phyloP scores from a whole-genome alignment of 805 yeast genomes.

The Candida montana region DNA sequence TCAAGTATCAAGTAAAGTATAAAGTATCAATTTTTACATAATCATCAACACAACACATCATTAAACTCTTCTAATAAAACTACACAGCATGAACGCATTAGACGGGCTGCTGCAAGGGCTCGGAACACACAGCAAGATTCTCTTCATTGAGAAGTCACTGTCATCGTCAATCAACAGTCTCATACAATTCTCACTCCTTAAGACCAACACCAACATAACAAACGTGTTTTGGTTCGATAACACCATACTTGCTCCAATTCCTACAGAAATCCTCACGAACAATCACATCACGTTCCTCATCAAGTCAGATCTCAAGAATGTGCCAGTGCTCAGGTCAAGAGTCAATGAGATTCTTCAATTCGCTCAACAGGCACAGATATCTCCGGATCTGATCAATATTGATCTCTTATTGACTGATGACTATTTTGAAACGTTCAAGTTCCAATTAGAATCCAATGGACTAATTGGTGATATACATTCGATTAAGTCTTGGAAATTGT shows the following conservation, averaged over 20 bases:
- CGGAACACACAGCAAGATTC: slow-evolving; percentile 29
- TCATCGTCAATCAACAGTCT: slow-evolving; percentile 47
- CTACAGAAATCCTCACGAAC: slow-evolving; percentile 3
- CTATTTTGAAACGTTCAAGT: slow-evolving; percentile 30
- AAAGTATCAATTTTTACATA: neutral
- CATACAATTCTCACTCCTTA: slow-evolving; percentile 50
- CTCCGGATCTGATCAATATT: slow-evolving; percentile 11
- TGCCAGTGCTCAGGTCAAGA: slow-evolving; percentile 12
- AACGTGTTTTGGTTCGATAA: slow-evolving; percentile 42
- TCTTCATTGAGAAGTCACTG: slow-evolving; percentile 37
- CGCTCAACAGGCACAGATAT: slow-evolving; percentile 4
- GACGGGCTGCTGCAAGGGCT: slow-evolving; percentile 10
- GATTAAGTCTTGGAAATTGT: slow-evolving; percentile 16
- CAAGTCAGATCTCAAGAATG: slow-evolving; percentile 17
- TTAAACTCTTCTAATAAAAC: too few relatives aligned
- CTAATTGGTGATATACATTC: slow-evolving; percentile 17
- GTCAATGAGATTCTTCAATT: slow-evolving; percentile 15
- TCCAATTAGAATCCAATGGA: slow-evolving; percentile 25
- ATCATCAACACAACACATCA: neutral
- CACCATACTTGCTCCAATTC: slow-evolving; percentile 7
- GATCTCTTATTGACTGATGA: slow-evolving; percentile 31
- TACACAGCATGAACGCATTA: neutral
- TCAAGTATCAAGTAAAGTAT: too few relatives aligned
- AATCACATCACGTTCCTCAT: slow-evolving; percentile 22
- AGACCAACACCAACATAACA: slow-evolving; percentile 44